A percentile compares a stretch with the other conserved stretches of the same genome.
Evolutionary conservation across 495 filamentous ascomycete genomes (phyloP).

Genomic region (Xylaria palmicola): DNA sequence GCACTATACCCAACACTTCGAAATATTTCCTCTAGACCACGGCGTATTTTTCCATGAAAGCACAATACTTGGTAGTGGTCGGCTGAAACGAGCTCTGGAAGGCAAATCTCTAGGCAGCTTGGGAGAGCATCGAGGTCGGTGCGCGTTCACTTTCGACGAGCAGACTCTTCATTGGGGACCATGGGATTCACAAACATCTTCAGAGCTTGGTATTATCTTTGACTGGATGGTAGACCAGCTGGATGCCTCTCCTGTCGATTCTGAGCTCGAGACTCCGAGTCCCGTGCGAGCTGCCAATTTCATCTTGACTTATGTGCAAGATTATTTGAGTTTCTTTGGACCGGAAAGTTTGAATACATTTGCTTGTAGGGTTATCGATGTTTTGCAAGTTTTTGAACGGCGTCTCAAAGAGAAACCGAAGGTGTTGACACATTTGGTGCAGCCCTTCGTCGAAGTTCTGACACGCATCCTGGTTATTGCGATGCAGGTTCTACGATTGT

Average conservation of each 20-base stretch:
- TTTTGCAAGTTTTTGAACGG: slow-evolving; percentile 40
- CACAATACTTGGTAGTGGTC: slow-evolving; percentile 75
- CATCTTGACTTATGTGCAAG: slow-evolving; percentile 40
- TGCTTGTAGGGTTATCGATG: slow-evolving; percentile 42
- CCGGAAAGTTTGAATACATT: slow-evolving; percentile 37
- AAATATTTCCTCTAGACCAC: slow-evolving; percentile 60
- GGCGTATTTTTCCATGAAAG: slow-evolving; percentile 75
- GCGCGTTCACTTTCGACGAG: slow-evolving; percentile 48
- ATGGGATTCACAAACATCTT: slow-evolving; percentile 70
- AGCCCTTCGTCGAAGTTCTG: slow-evolving; percentile 26
- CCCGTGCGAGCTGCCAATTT: slow-evolving; percentile 37
- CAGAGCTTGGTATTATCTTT: slow-evolving; percentile 61
- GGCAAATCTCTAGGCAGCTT: slow-evolving; percentile 26
- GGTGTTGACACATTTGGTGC: slow-evolving; percentile 9
- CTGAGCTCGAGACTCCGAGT: not conserved
- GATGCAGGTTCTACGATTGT: slow-evolving; percentile 36
- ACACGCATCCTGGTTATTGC: slow-evolving; percentile 29
- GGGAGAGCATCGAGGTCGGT: slow-evolving; percentile 23
- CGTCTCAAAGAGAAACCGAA: slow-evolving; percentile 30
- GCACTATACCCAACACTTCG: slow-evolving; percentile 74
- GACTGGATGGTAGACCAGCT: slow-evolving; percentile 54
- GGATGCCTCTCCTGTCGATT: slow-evolving; percentile 2
- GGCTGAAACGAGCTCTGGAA: slow-evolving; percentile 55
- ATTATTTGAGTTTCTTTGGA: slow-evolving; percentile 35
- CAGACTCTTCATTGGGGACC: slow-evolving; percentile 59